Percentiles rank a stretch among this genome's conserved stretches.
phyloP scores from a whole-genome alignment of 148 eudicot species.

The Silene latifolia region DNA sequence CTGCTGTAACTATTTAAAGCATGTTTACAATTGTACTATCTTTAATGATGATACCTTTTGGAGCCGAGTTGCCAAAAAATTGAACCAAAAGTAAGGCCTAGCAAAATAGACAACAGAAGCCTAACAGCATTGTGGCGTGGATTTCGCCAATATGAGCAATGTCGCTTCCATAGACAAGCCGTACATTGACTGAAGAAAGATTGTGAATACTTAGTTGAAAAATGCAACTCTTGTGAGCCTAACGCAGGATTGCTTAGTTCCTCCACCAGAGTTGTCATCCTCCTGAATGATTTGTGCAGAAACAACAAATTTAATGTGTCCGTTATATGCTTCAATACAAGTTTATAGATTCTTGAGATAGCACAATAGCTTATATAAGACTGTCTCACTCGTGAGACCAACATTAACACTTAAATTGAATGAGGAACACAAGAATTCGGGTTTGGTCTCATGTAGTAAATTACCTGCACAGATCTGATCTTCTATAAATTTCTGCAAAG shows the following conservation, averaged over 20 bases:
- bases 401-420: too few species aligned
- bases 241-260: not conserved
- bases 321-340: not conserved
- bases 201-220: conserved; percentile 1
- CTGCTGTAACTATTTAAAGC: too few species aligned
- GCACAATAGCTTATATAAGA: too few species aligned
- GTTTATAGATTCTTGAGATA: too few species aligned
- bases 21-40: too few species aligned
- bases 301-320: too few species aligned
- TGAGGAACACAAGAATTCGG: too few species aligned
- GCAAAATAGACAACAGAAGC: too few species aligned
- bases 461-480: conserved; percentile 26
- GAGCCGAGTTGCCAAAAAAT: conserved; percentile 5
- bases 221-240: conserved; percentile 1
- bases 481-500: conserved; percentile 20
- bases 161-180: conserved; percentile 9
- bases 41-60: not conserved
- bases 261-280: not conserved
- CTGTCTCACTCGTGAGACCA: too few species aligned
- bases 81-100: too few species aligned
- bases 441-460: not conserved
- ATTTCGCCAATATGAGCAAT: conserved; percentile 6
- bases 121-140: too few species aligned
- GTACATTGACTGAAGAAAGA: not conserved
- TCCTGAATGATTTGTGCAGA: conserved; percentile 1